phyloP scores from a whole-genome alignment of 768 basidiomycete genomes.

The Leccinellum luteum region DNA sequence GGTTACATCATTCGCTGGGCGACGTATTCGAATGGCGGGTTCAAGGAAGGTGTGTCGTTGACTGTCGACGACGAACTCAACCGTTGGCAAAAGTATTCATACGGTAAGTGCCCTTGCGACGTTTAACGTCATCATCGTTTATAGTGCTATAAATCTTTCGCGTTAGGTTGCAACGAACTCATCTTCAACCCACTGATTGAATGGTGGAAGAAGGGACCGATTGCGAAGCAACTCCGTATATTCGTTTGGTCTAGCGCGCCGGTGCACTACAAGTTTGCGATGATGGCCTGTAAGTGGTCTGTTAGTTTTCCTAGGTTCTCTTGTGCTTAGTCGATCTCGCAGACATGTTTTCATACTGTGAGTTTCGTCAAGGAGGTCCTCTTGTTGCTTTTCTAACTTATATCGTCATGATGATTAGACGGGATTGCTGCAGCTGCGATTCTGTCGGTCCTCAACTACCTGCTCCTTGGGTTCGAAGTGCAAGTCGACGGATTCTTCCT shows the following conservation, averaged over 20 bases:
- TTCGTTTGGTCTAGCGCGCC: conserved; percentile 79
- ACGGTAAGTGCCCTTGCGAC: conserved; percentile 46
- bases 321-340: not conserved
- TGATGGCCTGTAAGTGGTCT: conserved; percentile 45
- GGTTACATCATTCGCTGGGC: conserved; percentile 52
- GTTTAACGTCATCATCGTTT: not conserved
- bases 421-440: conserved; percentile 68
- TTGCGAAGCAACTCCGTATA: conserved; percentile 73
- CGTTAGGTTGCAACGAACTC: conserved; percentile 43
- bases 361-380: conserved; percentile 11
- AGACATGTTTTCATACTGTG: conserved; percentile 55
- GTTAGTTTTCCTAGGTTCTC: not conserved
- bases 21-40: conserved; percentile 81
- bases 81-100: conserved; percentile 88
- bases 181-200: conserved; percentile 81
- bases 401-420: conserved; percentile 12
- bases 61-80: conserved; percentile 91
- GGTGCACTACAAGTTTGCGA: conserved; percentile 76
- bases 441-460: conserved; percentile 71
- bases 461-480: conserved; percentile 70
- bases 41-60: conserved; percentile 90
- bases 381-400: not conserved
- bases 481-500: conserved; percentile 72
- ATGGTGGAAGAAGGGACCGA: conserved; percentile 79
- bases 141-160: conserved; percentile 28